These are phyloP conservation scores for Pseudocercospora eumusae DNA, from an alignment of 2,329 filamentous ascomycete species.

Conservation along the genomic window DNA sequence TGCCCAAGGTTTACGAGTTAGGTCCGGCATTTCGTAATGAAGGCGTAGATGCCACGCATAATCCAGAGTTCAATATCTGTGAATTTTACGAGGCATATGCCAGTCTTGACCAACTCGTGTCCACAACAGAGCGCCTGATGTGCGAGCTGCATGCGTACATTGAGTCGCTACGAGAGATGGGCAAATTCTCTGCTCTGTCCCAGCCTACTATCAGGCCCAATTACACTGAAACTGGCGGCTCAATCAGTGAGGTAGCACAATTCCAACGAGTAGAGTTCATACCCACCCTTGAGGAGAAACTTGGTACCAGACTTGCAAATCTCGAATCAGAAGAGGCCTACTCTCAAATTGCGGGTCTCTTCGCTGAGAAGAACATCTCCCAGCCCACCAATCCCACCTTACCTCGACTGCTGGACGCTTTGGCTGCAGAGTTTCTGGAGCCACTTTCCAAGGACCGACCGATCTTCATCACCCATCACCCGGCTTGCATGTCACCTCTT, in stretches of 20 bases:
- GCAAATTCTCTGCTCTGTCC: slow-evolving; percentile 9
- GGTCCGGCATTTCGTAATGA: slow-evolving; percentile 93
- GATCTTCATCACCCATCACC: slow-evolving; percentile 86
- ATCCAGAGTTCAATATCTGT: slow-evolving; percentile 96
- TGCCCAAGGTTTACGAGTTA: slow-evolving; percentile 89
- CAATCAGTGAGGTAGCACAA: slow-evolving; percentile 25
- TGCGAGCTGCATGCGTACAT: slow-evolving; percentile 25
- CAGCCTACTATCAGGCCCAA: neutral
- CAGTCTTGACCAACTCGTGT: slow-evolving; percentile 72
- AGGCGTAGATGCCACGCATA: slow-evolving; percentile 81
- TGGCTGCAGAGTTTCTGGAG: slow-evolving; percentile 77
- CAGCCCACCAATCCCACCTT: slow-evolving; percentile 58
- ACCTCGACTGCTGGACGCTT: slow-evolving; percentile 75
- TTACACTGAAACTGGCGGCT: slow-evolving; percentile 1
- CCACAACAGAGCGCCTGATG: slow-evolving; percentile 72
- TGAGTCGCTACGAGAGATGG: neutral
- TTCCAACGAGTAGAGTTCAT: slow-evolving; percentile 78
- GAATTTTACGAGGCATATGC: slow-evolving; percentile 93
- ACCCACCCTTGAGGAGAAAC: slow-evolving; percentile 69
- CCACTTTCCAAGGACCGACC: slow-evolving; percentile 67
- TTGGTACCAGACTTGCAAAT: slow-evolving; percentile 61
- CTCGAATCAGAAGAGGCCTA: slow-evolving; percentile 57
- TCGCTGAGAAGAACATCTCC: slow-evolving; percentile 52
- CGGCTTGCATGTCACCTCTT: slow-evolving; percentile 85
- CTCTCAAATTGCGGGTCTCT: slow-evolving; percentile 57